Evolutionary conservation across 495 filamentous ascomycete genomes (phyloP), one percentile per base, ranked within the genome.

Genomic region (Podospora comata): DNA sequence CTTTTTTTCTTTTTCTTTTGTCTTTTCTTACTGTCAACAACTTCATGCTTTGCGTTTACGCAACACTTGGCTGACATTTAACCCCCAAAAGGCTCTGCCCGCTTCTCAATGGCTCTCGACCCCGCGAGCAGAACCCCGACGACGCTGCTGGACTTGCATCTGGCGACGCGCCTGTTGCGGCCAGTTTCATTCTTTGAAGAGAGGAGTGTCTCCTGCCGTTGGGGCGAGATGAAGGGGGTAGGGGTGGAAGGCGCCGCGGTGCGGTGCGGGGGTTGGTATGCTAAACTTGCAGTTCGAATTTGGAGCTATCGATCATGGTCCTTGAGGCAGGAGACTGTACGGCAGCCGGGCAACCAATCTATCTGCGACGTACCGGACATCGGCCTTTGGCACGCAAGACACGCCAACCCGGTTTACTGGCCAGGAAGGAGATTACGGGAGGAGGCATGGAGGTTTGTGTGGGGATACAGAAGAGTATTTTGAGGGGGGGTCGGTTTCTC

Each of bases 101-200:
- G 5, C 80, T 96, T 73, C 89, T 97, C 58, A 97, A 97, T 73
- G 93, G 93, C 57, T 91, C 89, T 5, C 89, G 89, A 80, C 91
- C 91, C 63, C 85, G 86, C 58, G 89, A 90, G 68, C 90, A 92
- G 62, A 80, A 79, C 64, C 79, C 79, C 11, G 77, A 80, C 48
- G 83, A 85, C 27, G 74, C 79, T 58, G 81, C 81, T 65, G 76
- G 79, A 23, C 85, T 89, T 66, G 87, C 84, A n/a, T 82, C 81
- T 44, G 84, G 82, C 58, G 77, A 78, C 27, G 78, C 81, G 19
- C 76, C 79, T 28, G 70, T 78, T 39, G 76, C 76, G n/a, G 76
- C 76, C 5, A 74, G 76, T 66, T 78, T 78, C 69, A 66, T 66
- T 34, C 39, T 48, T 16, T 48, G 39, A 48, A 16, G 9, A 48